phyloP scores from a whole-genome alignment of 805 yeast species.

The Candida andamanensis region DNA sequence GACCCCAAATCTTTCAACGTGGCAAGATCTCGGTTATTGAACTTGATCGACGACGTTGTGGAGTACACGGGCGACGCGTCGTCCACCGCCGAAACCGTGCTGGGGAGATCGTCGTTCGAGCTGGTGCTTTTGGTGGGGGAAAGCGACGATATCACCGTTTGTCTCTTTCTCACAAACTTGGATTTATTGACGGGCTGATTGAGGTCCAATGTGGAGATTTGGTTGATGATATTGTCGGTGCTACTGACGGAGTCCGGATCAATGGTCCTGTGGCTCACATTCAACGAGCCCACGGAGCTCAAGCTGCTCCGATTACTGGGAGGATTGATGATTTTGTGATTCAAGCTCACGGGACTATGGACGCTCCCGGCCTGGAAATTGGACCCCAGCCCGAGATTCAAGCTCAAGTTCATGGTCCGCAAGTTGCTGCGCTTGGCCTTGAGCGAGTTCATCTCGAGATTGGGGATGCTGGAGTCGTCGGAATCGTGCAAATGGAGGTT shows the following conservation, averaged over 20 bases:
- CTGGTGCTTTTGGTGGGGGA: constrained; percentile 34
- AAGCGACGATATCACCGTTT: constrained; percentile 38
- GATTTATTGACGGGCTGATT: constrained; percentile 7
- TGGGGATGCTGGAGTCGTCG: neutral
- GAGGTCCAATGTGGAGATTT: constrained; percentile 23
- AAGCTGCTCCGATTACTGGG: constrained; percentile 9
- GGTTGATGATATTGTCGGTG: constrained; percentile 20
- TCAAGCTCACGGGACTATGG: neutral
- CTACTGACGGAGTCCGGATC: constrained; percentile 21
- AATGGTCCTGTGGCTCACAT: constrained; percentile 15
- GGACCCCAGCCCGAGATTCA: constrained; percentile 11
- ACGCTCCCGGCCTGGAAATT: neutral
- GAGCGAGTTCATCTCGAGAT: constrained; percentile 9
- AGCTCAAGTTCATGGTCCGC: constrained; percentile 27
- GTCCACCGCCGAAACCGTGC: neutral
- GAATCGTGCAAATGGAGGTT: constrained; percentile 15
- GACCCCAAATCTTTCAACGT: constrained; percentile 76
- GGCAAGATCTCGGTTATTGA: constrained; percentile 58
- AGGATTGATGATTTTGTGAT: neutral
- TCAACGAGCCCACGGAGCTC: constrained; percentile 7
- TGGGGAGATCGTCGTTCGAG: constrained; percentile 9
- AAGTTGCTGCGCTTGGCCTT: constrained; percentile 16
- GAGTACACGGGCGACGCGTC: constrained; percentile 24
- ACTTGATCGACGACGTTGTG: constrained; percentile 26
- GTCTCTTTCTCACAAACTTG: constrained; percentile 24